These are phyloP conservation scores for Bacidia rubella DNA, from an alignment of 495 filamentous ascomycete species.

Conservation along the genomic window DNA sequence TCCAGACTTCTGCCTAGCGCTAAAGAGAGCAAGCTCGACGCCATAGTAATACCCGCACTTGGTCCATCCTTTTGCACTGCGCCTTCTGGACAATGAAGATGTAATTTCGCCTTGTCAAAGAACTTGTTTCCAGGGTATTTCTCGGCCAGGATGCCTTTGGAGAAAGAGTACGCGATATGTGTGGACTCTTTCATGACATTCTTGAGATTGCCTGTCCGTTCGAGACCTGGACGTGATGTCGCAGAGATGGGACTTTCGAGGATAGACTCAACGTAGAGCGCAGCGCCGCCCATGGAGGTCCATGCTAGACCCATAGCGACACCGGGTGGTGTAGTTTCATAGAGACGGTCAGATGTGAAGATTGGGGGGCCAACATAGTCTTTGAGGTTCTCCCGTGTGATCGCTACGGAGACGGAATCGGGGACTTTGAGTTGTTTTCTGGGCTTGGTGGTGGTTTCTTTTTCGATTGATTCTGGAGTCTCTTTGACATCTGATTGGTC, in stretches of 20 bases:
- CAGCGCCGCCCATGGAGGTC: slow-evolving; percentile 96
- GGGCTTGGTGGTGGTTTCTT: slow-evolving; percentile 61
- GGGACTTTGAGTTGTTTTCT: slow-evolving; percentile 75
- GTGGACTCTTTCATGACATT: slow-evolving; percentile 97
- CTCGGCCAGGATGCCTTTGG: slow-evolving; percentile 74
- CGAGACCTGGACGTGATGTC: slow-evolving; percentile 60
- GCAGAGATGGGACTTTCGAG: slow-evolving; percentile 65
- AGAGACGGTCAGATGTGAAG: slow-evolving; percentile 90
- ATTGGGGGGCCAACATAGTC: slow-evolving; percentile 95
- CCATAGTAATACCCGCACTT: slow-evolving; percentile 94
- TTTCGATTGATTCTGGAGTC: slow-evolving; percentile 45
- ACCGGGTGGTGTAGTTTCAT: slow-evolving; percentile 88
- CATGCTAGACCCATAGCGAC: slow-evolving; percentile 98
- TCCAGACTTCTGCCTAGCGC: slow-evolving; percentile 66
- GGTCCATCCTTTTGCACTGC: slow-evolving; percentile 94
- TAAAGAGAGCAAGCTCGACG: slow-evolving; percentile 74
- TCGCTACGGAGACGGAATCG: slow-evolving; percentile 71
- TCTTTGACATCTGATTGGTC: slow-evolving; percentile 43
- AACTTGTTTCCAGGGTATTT: slow-evolving; percentile 81
- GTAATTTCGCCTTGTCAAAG: slow-evolving; percentile 90
- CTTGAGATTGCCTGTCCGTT: slow-evolving; percentile 89
- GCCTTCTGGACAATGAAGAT: slow-evolving; percentile 95
- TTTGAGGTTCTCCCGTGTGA: slow-evolving; percentile 80
- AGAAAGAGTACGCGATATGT: slow-evolving; percentile 86
- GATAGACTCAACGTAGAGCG: slow-evolving; percentile 94